phyloP scores from a whole-genome alignment of 176 grass and related monocot species.

The Poa annua region DNA sequence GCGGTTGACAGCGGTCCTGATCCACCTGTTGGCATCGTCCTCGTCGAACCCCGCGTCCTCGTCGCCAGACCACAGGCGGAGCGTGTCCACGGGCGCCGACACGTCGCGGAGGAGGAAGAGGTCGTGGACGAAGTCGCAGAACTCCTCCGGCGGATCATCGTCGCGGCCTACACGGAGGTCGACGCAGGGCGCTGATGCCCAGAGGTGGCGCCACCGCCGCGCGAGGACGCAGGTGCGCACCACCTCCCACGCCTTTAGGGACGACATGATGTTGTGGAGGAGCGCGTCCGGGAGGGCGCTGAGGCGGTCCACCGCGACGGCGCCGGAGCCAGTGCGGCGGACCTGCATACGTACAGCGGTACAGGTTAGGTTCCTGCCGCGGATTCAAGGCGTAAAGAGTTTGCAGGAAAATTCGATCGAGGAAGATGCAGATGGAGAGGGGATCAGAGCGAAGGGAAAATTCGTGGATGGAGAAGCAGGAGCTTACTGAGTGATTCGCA shows the following conservation, averaged over 20 bases:
- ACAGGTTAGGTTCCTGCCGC: too few relatives aligned
- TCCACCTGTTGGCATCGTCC: conserved; percentile 18
- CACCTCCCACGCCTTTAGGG: conserved; percentile 29
- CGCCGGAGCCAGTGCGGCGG: neutral
- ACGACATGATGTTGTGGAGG: conserved; percentile 44
- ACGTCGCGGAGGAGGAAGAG: conserved; percentile 23
- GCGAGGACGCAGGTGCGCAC: conserved; percentile 44
- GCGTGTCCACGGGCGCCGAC: conserved; percentile 11
- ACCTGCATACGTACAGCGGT: too few relatives aligned
- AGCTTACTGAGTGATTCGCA: too few relatives aligned
- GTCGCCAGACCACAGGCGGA: neutral
- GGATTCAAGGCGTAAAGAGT: too few relatives aligned
- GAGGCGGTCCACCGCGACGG: conserved; percentile 31
- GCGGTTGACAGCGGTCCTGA: conserved; percentile 18
- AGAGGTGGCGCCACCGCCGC: conserved; percentile 38
- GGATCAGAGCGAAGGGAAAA: too few relatives aligned
- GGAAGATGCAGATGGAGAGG: too few relatives aligned
- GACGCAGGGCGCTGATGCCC: conserved; percentile 22
- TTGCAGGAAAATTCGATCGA: too few relatives aligned
- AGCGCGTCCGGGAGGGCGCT: conserved; percentile 44
- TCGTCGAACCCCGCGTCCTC: neutral
- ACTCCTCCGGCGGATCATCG: neutral
- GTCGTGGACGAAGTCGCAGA: conserved; percentile 7
- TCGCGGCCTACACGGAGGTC: conserved; percentile 12
- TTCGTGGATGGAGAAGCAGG: too few relatives aligned